phyloP scores from a whole-genome alignment of 352 stramenopile species.

The Phytopythium litorale region DNA sequence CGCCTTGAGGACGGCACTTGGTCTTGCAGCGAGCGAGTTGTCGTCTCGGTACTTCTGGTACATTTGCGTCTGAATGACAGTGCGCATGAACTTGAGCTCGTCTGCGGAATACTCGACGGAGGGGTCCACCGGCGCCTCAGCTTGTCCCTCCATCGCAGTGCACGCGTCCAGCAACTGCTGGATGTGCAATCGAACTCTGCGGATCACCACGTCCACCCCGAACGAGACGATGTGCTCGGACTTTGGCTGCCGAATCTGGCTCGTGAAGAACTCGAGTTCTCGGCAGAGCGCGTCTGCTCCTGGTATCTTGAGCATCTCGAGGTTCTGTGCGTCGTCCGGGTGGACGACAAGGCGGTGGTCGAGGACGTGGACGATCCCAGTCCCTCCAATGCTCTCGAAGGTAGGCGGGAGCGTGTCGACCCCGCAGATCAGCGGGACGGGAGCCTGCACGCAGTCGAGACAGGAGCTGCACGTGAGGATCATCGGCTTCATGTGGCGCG shows the following conservation, averaged over 20 bases:
- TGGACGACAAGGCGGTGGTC: slow-evolving; percentile 30
- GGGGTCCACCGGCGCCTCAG: neutral
- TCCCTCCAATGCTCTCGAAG: slow-evolving; percentile 36
- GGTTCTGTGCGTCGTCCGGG: slow-evolving; percentile 20
- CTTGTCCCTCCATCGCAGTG: neutral
- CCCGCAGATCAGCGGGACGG: slow-evolving; percentile 48
- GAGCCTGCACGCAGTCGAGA: slow-evolving; percentile 19
- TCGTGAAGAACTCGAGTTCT: slow-evolving; percentile 33
- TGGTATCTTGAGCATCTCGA: slow-evolving; percentile 21
- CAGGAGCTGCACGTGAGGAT: slow-evolving; percentile 4
- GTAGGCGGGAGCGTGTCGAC: slow-evolving; percentile 32
- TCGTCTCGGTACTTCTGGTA: slow-evolving; percentile 55
- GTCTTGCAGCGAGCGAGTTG: slow-evolving; percentile 4
- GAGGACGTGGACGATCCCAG: slow-evolving; percentile 29
- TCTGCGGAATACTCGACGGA: neutral
- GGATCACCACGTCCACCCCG: slow-evolving; percentile 41
- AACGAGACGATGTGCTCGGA: slow-evolving; percentile 19
- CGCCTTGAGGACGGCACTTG: neutral
- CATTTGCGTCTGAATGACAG: slow-evolving; percentile 44
- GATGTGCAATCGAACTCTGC: slow-evolving; percentile 38
- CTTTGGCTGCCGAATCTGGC: slow-evolving; percentile 23
- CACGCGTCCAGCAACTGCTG: slow-evolving; percentile 29
- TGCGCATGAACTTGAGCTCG: slow-evolving; percentile 20
- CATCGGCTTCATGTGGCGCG: neutral
- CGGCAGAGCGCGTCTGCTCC: slow-evolving; percentile 22